Conservation (phyloP, 2,329 filamentous ascomycete genomes). For the Fusarium lyarnte region DNA sequence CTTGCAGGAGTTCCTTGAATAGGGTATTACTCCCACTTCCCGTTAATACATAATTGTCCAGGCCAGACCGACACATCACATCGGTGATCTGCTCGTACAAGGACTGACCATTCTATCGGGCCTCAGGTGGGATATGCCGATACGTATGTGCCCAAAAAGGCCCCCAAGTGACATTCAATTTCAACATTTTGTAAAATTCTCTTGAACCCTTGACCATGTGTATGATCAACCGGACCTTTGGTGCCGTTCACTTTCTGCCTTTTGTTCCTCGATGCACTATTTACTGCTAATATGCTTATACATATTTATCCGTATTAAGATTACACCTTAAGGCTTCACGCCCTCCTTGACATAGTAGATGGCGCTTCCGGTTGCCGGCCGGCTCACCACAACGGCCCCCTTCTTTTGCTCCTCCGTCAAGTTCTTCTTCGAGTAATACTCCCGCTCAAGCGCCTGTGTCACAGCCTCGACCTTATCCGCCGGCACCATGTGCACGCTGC, state of each 20-base stretch:
- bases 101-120: slow-evolving; percentile 8
- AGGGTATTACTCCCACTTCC: not conserved
- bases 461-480: slow-evolving; percentile 83
- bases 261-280: slow-evolving; percentile 2
- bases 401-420: slow-evolving; percentile 76
- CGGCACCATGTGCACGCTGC: slow-evolving; percentile 91
- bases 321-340: slow-evolving; percentile 22
- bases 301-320: not conserved
- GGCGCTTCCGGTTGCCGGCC: slow-evolving; percentile 79
- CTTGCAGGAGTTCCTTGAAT: slow-evolving; percentile 7
- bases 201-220: slow-evolving; percentile 6
- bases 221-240: slow-evolving; percentile 6
- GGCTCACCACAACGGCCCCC: slow-evolving; percentile 87
- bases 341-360: slow-evolving; percentile 55
- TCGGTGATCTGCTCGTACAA: slow-evolving; percentile 2
- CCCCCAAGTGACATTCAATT: not conserved
- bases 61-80: slow-evolving; percentile 1
- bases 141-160: not conserved
- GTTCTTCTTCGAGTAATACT: slow-evolving; percentile 80
- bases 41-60: not conserved
- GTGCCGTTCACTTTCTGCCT: slow-evolving; percentile 4
- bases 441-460: slow-evolving; percentile 77
- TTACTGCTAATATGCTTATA: not conserved
- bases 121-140: slow-evolving; percentile 13
- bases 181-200: slow-evolving; percentile 2